Evolutionary conservation across 257 asterid genomes (phyloP).

Genomic region (Penstemon eatonii): DNA sequence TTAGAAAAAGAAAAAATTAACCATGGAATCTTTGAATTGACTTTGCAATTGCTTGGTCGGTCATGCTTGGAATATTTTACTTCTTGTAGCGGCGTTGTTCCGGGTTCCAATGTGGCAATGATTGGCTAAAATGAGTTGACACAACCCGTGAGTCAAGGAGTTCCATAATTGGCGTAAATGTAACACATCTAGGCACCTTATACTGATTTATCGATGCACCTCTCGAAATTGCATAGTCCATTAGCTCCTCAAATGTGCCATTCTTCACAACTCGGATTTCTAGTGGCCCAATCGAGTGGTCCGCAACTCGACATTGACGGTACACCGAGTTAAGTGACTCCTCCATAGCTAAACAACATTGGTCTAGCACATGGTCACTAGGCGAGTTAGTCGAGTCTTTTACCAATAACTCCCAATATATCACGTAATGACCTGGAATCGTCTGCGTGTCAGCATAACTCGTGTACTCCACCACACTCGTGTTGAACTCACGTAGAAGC

Average conservation of each 20-base stretch:
- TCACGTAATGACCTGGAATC: conserved; percentile 92
- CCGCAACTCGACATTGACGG: conserved; percentile 88
- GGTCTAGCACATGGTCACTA: conserved; percentile 38
- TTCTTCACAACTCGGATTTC: conserved; percentile 85
- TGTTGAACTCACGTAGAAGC: conserved; percentile 41
- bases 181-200: conserved; percentile 92
- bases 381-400: conserved; percentile 60
- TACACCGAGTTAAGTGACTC: conserved; percentile 90
- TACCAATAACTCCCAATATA: conserved; percentile 80
- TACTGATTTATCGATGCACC: conserved; percentile 97
- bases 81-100: conserved; percentile 53
- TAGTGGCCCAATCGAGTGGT: conserved; percentile 81
- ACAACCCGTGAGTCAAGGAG: conserved; percentile 87
- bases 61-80: not conserved
- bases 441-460: conserved; percentile 83
- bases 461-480: conserved; percentile 93
- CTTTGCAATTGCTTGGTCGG: conserved; percentile 25
- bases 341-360: conserved; percentile 86
- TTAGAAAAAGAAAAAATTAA: not conserved
- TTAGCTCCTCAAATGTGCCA: conserved; percentile 90
- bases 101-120: conserved; percentile 85
- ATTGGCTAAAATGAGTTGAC: conserved; percentile 79
- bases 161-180: conserved; percentile 80
- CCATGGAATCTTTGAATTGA: conserved; percentile 43
- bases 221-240: conserved; percentile 95